Conservation (phyloP, 2,329 filamentous ascomycete species). For the Aspergillus sergii region DNA sequence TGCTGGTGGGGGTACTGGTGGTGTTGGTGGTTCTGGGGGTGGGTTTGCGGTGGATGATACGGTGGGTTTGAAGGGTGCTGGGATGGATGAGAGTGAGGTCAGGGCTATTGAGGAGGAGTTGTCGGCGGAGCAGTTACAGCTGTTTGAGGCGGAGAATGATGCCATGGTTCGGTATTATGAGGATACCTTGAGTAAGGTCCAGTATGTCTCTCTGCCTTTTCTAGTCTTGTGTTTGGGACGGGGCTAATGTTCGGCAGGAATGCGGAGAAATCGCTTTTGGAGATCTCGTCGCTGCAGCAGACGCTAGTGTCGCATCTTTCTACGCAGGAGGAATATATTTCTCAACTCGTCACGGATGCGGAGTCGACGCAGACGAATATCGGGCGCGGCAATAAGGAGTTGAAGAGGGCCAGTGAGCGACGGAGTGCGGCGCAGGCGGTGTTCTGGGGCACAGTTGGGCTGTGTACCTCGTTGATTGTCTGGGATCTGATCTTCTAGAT, state of each 20-base stretch:
- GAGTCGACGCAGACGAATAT: conserved; percentile 82
- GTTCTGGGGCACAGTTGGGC: conserved; percentile 75
- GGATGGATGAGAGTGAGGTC: conserved; percentile 29
- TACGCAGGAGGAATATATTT: conserved; percentile 85
- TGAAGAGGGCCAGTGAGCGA: conserved; percentile 77
- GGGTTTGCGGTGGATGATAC: conserved; percentile 8
- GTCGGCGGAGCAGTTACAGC: conserved; percentile 81
- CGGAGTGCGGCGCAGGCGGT: conserved; percentile 74
- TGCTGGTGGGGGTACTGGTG: neutral
- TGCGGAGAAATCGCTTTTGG: conserved; percentile 84
- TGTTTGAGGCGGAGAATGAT: conserved; percentile 92
- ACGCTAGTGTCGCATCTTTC: conserved; percentile 83
- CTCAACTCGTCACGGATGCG: conserved; percentile 83
- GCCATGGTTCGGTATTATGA: conserved; percentile 93
- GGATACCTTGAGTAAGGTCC: conserved; percentile 90
- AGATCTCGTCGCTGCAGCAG: conserved; percentile 90
- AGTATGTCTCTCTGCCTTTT: conserved; percentile 60
- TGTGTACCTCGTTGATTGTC: conserved; percentile 73
- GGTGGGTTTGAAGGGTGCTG: conserved; percentile 29
- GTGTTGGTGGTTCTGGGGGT: neutral
- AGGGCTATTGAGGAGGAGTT: conserved; percentile 60
- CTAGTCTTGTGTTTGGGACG: neutral
- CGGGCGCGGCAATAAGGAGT: conserved; percentile 83
- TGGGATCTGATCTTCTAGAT: conserved; percentile 70
- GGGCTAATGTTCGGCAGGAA: conserved; percentile 56